Conservation (phyloP, 257 asterid species). For the Capsicum baccatum region DNA sequence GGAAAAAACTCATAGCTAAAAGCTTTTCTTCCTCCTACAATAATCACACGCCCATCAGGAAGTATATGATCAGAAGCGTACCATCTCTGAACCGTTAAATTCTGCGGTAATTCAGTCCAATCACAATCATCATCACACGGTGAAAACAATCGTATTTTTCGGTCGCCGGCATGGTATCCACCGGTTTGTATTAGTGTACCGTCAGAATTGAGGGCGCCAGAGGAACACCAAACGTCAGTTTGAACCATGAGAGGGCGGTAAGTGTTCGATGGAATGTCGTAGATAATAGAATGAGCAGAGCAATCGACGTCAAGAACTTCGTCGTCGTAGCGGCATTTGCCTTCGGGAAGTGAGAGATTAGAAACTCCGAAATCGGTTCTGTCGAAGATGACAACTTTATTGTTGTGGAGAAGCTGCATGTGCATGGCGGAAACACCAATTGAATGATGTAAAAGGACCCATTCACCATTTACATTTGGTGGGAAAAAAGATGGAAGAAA, state of each 20-base stretch:
- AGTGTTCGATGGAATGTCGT: slow-evolving; percentile 48
- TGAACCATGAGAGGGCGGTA: slow-evolving; percentile 58
- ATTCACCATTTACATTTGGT: slow-evolving; percentile 40
- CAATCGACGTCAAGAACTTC: slow-evolving; percentile 44
- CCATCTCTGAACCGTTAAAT: slow-evolving; percentile 63
- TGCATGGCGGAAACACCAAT: slow-evolving; percentile 70
- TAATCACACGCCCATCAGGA: slow-evolving; percentile 78
- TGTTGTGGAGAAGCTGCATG: slow-evolving; percentile 71
- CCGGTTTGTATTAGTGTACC: slow-evolving; percentile 59
- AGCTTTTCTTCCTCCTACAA: slow-evolving; percentile 81
- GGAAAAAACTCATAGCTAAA: slow-evolving; percentile 88
- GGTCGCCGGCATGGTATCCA: slow-evolving; percentile 60
- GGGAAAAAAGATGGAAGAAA: neutral
- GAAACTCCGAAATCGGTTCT: slow-evolving; percentile 67
- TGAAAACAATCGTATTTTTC: slow-evolving; percentile 37
- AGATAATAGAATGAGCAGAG: slow-evolving; percentile 64
- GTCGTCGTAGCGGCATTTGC: slow-evolving; percentile 45
- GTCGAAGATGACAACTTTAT: slow-evolving; percentile 64
- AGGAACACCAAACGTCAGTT: slow-evolving; percentile 70
- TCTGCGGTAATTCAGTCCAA: slow-evolving; percentile 57
- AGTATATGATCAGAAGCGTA: slow-evolving; percentile 68
- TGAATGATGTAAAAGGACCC: slow-evolving; percentile 50
- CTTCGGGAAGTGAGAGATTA: slow-evolving; percentile 57
- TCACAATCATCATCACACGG: slow-evolving; percentile 52
- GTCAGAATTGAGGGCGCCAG: slow-evolving; percentile 52